These are phyloP conservation scores for Suhomyces emberorum DNA, from an alignment of 805 yeast genomes.

Conservation along the genomic window DNA sequence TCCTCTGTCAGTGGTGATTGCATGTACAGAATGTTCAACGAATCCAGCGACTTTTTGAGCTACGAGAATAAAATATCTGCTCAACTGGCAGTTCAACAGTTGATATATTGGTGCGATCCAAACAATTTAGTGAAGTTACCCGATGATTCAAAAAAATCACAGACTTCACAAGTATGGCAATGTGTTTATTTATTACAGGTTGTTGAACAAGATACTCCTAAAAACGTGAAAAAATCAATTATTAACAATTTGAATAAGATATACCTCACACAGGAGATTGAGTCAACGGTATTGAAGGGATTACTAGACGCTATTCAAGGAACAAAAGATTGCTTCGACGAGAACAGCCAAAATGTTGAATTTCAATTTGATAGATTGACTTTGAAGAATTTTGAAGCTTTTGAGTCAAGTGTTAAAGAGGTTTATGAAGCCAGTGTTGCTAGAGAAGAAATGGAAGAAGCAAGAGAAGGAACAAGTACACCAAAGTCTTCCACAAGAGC, in stretches of 20 bases:
- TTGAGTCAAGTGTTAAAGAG: constrained; percentile 23
- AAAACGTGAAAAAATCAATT: constrained; percentile 50
- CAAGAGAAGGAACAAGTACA: constrained; percentile 3
- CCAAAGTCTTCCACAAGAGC: constrained; percentile 8
- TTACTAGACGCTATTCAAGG: constrained; percentile 33
- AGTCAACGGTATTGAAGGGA: constrained; percentile 28
- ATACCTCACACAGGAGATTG: constrained; percentile 25
- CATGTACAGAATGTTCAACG: constrained; percentile 51
- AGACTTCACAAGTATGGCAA: constrained; percentile 54
- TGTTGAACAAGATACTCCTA: constrained; percentile 49
- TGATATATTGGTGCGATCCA: constrained; percentile 86
- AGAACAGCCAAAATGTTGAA: constrained; percentile 21
- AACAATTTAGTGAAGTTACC: constrained; percentile 51
- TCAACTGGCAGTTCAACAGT: constrained; percentile 57
- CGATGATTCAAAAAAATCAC: constrained; percentile 38
- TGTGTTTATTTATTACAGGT: constrained; percentile 52
- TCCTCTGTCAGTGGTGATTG: constrained; percentile 66
- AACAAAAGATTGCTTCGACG: constrained; percentile 25
- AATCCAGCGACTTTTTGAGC: constrained; percentile 31
- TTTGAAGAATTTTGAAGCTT: constrained; percentile 29
- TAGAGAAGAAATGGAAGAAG: constrained; percentile 13
- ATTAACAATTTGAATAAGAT: constrained; percentile 50
- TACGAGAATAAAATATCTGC: constrained; percentile 28
- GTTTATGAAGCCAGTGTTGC: constrained; percentile 22
- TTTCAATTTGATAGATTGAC: constrained; percentile 32